phyloP scores from a whole-genome alignment of 441 rosid species.

The Eruca vesicaria region DNA sequence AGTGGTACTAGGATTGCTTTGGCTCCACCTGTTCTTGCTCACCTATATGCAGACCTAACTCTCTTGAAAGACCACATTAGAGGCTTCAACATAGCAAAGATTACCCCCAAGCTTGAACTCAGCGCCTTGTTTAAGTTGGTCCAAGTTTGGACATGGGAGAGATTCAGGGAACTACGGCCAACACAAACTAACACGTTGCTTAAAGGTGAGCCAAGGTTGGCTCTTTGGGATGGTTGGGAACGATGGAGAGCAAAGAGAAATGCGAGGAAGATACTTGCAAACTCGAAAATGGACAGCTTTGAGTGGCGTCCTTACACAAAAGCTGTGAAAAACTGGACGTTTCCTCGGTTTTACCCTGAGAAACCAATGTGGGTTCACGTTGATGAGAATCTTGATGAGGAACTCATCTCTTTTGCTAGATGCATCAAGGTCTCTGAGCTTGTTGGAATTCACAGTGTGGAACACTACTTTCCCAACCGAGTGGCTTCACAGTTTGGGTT shows the following conservation, averaged over 20 bases:
- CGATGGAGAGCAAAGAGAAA: neutral
- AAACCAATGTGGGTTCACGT: conserved; percentile 26
- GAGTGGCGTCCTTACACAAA: conserved; percentile 60
- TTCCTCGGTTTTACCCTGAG: conserved; percentile 39
- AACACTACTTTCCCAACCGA: conserved; percentile 58
- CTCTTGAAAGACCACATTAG: neutral
- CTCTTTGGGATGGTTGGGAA: conserved; percentile 38
- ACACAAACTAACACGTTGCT: conserved; percentile 21
- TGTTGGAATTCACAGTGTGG: conserved; percentile 36
- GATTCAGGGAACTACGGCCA: conserved; percentile 38
- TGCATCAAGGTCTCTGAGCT: conserved; percentile 44
- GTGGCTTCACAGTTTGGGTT: conserved; percentile 67
- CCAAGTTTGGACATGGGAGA: conserved; percentile 30
- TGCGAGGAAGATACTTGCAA: conserved; percentile 31
- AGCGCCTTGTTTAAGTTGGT: neutral
- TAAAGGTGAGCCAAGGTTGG: conserved; percentile 41
- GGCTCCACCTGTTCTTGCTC: conserved; percentile 43
- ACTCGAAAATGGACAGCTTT: conserved; percentile 36
- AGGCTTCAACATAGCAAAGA: neutral
- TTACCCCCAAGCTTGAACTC: neutral
- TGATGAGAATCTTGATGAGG: conserved; percentile 35
- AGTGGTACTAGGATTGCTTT: conserved; percentile 39
- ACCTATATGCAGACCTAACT: conserved; percentile 35
- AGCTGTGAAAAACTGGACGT: conserved; percentile 8
- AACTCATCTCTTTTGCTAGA: conserved; percentile 39